These are phyloP conservation scores for Fusarium keratoplasticum DNA, from an alignment of 2,329 filamentous ascomycete species.

Conservation along the genomic window DNA sequence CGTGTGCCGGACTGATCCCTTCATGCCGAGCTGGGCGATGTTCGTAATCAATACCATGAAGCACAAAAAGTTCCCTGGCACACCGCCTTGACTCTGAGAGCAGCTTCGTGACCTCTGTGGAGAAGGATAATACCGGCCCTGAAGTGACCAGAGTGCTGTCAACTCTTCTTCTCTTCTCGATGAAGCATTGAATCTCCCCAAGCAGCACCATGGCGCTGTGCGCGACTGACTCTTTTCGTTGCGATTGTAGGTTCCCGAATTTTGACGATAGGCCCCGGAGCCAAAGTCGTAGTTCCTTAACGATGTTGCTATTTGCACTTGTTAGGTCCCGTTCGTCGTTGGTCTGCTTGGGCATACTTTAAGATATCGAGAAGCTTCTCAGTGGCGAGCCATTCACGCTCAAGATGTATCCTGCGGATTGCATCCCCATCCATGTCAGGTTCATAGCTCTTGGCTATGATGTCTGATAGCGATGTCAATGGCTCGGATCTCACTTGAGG, in stretches of 20 bases:
- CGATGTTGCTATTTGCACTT: neutral
- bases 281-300: neutral
- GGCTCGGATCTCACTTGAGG: too few species aligned
- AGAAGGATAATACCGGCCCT: neutral
- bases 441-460: neutral
- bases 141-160: neutral
- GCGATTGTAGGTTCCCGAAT: neutral
- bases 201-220: neutral
- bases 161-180: neutral
- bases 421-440: too few species aligned
- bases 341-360: neutral
- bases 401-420: neutral
- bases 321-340: neutral
- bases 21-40: neutral
- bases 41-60: neutral
- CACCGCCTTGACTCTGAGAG: neutral
- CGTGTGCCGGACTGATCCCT: neutral
- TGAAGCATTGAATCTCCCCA: neutral
- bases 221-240: neutral
- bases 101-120: neutral
- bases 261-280: neutral
- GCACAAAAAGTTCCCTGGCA: neutral
- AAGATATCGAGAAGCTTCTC: too few species aligned
- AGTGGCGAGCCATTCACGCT: neutral
- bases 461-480: neutral